Base-by-base conservation (phyloP, 1,284 basidiomycete species). In the Boletus sp. region DNA sequence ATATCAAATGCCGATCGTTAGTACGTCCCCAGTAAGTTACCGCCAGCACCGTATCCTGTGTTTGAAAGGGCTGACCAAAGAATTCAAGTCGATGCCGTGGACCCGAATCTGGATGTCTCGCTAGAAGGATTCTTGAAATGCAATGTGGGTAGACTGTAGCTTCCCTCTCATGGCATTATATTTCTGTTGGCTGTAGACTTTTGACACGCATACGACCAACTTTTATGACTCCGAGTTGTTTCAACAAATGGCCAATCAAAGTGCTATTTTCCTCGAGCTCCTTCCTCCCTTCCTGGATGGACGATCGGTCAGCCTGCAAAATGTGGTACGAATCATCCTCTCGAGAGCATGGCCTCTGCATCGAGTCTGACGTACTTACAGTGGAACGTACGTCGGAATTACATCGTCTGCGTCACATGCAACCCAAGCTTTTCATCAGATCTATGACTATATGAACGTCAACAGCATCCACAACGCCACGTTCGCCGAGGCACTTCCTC, bases 371-470 rank as follows among this genome's bases (percentile, higher is more conserved):
- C 46, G 7, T 53, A 12, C 22, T 43, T 20, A 14, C 38, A 85
- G 82, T 83, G 78, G 71, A 86, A 86, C 59, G 83, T 84, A 61
- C 62, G 76, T 54, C 10, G 12, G 6, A 9, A 20, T 8, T 33
- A 27, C 25, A n/a, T 41, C 26, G 3, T 36, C 37, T 38, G 37
- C 13, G 4, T 38, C 26, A 2, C 30, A 3, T 16, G 16, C 25
- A 38, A 23, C 34, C 44, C 33, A 34, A 6, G 3, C 29, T 23
- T 27, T 33, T 13, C 13, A 14, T 38, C 51, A 87, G 80, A 72
- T 91, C 41, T 91, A 73, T 63, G 88, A 89, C 59, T 87, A 75
- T 57, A 80, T 92, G 70, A 84, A 84, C 60, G 80, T 89, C 35
- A 72, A 88, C 57, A 73, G 68, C 49, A 81, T 88, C 43, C 88